Evolutionary conservation across 768 basidiomycete species (phyloP).

Genomic region (Chalciporus pseudorubinellus): DNA sequence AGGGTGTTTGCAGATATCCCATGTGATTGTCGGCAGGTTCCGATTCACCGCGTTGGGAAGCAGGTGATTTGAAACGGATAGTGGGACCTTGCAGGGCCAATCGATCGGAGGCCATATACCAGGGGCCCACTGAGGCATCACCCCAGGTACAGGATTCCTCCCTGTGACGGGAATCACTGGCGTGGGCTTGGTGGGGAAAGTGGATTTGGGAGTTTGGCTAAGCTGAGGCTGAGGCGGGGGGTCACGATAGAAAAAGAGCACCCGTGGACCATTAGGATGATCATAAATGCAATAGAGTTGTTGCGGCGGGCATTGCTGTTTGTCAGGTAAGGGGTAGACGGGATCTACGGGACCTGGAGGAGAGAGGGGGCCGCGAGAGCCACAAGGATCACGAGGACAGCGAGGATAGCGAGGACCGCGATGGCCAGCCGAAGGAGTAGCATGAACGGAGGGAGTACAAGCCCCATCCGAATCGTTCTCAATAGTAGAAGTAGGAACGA

Average conservation of each 20-base stretch:
- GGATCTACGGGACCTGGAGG: neutral
- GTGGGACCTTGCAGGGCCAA: constrained; percentile 18
- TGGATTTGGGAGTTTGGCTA: neutral
- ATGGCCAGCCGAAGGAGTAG: no score
- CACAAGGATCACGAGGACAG: neutral
- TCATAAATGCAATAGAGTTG: neutral
- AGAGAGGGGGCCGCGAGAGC: neutral
- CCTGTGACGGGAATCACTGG: constrained; percentile 16
- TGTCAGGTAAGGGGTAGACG: no score
- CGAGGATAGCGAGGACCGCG: neutral
- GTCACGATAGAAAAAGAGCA: neutral
- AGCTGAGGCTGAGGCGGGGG: constrained; percentile 18
- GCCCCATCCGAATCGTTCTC: no score
- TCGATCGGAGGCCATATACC: constrained; percentile 29
- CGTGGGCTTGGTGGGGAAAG: constrained; percentile 12
- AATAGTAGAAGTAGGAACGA: no score
- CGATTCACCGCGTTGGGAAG: constrained; percentile 33
- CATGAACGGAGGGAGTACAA: no score
- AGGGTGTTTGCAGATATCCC: constrained; percentile 38
- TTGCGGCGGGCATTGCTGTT: neutral
- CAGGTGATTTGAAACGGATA: constrained; percentile 27
- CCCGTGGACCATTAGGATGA: neutral
- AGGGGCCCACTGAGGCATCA: constrained; percentile 26
- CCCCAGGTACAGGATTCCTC: constrained; percentile 23
- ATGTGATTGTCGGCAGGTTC: constrained; percentile 30